A percentile compares a stretch with the other conserved stretches of the same genome.
Conservation (phyloP, 78 protist genomes). For the Dictyostelium capitatum region DNA sequence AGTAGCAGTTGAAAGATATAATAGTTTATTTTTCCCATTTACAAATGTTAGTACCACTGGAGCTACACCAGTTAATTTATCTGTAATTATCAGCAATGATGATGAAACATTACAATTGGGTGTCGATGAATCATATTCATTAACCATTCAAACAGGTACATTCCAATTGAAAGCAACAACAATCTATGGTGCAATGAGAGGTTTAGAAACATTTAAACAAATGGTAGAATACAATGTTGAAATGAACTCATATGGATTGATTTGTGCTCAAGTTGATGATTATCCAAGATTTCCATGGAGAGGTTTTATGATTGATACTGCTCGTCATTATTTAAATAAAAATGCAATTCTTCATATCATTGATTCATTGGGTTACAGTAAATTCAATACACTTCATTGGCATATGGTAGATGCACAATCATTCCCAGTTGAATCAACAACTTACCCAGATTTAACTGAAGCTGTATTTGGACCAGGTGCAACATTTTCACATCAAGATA, state of each 20-base stretch:
- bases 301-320: slow-evolving; percentile 95
- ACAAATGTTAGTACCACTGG: neutral
- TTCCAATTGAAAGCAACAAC: slow-evolving; percentile 66
- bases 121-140: slow-evolving; percentile 32
- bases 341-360: slow-evolving; percentile 75
- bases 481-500: slow-evolving; percentile 85
- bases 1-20: slow-evolving; percentile 44
- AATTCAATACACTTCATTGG: slow-evolving; percentile 96
- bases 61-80: neutral
- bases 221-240: slow-evolving; percentile 68
- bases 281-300: slow-evolving; percentile 93
- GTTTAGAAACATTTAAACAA: slow-evolving; percentile 94
- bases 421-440: slow-evolving; percentile 88
- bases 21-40: slow-evolving; percentile 29
- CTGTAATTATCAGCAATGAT: neutral
- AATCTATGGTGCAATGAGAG: slow-evolving; percentile 91
- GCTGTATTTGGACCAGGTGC: slow-evolving; percentile 87
- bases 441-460: slow-evolving; percentile 79
- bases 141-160: neutral
- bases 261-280: slow-evolving; percentile 70
- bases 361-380: slow-evolving; percentile 85
- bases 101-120: slow-evolving; percentile 44
- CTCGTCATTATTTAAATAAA: slow-evolving; percentile 92
- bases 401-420: slow-evolving; percentile 93
- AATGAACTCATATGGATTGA: neutral